phyloP scores from a whole-genome alignment of 1,284 basidiomycete species.

The Anthracocystis setariae region DNA sequence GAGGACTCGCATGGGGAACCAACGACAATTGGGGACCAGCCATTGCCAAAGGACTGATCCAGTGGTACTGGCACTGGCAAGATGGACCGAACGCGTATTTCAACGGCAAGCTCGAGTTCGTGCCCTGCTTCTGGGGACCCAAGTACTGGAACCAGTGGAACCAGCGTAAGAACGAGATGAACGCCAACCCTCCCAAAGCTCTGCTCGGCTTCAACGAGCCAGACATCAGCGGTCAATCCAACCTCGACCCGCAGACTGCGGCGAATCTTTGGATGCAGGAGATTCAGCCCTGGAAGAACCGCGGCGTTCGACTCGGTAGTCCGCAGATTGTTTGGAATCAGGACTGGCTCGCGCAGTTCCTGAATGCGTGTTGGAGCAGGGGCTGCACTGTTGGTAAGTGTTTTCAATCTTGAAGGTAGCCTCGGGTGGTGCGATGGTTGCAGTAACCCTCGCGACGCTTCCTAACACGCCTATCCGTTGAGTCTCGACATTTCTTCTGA shows the following conservation, averaged over 20 bases:
- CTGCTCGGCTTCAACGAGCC: slow-evolving; percentile 64
- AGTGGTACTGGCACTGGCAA: slow-evolving; percentile 67
- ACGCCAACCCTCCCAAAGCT: slow-evolving; percentile 35
- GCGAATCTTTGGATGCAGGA: slow-evolving; percentile 54
- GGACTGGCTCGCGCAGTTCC: slow-evolving; percentile 56
- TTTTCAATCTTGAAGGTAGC: background rate
- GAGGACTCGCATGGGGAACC: slow-evolving; percentile 60
- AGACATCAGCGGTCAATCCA: slow-evolving; percentile 59
- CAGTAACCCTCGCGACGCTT: no score
- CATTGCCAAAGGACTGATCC: slow-evolving; percentile 52
- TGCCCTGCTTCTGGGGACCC: slow-evolving; percentile 64
- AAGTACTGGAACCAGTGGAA: slow-evolving; percentile 52
- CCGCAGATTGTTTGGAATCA: slow-evolving; percentile 64
- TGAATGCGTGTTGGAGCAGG: slow-evolving; percentile 47
- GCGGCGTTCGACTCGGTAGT: slow-evolving; percentile 55
- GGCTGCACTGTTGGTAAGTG: slow-evolving; percentile 54
- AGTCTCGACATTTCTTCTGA: no score
- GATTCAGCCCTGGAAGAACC: slow-evolving; percentile 56
- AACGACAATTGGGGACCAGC: slow-evolving; percentile 53
- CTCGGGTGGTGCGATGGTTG: background rate
- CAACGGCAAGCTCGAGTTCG: slow-evolving; percentile 52
- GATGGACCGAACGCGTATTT: slow-evolving; percentile 42
- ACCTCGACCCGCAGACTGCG: slow-evolving; percentile 43
- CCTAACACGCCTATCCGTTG: no score
- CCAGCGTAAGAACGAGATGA: slow-evolving; percentile 55